Evolutionary conservation across 1,284 basidiomycete genomes (phyloP), one percentile per base, ranked within the genome.

Genomic region (Amylostereum chailletii): DNA sequence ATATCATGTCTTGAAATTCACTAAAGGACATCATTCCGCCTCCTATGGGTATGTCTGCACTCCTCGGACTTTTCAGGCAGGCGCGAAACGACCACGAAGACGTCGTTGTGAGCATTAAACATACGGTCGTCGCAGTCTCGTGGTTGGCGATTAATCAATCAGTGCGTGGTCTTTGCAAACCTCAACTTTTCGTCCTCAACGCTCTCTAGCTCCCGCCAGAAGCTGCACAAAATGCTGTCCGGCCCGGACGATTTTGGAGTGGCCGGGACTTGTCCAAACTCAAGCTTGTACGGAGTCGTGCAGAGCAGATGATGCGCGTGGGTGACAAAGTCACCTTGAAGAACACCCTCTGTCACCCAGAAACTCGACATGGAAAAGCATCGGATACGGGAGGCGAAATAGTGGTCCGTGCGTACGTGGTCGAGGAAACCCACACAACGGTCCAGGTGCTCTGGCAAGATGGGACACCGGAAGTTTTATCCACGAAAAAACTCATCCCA

Each of bases 71-170:
- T 55, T 66, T 79, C 32, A 64, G 74, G 38, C 67, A 74, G 34
- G 68, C 68, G 51, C 65, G 71, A 50, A 67, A 72, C 30, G 68
- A 69, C 45, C 59, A 64, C 44, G 58, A 71, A 26, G 84, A 86
- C 53, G 81, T 77, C 1, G 86, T 91, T 27, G 71, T 94, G 30
- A 75, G 80, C 30, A 78, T 94, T 38, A 80, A 79, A 57, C 91
- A 92, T 51, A 85, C 81, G 8, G 82, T 89, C 34, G 75, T 93
- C 50, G 89, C 84, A 27, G 71, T 96, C 55, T 81, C 85, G 44
- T 96, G 93, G 93, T 74, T 94, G 9, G 93, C 90, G 10, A 71
- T 94, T 52, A 94, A 92, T 59, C 93, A 94, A 71, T 78, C 76
- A 48, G 90, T 90, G 60, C 54, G 79, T 65, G 4, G 26, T 31